Percentiles rank a stretch among this genome's conserved stretches.
Conservation (phyloP, 2,329 filamentous ascomycete species). For the Rhinocladiella mackenziei region DNA sequence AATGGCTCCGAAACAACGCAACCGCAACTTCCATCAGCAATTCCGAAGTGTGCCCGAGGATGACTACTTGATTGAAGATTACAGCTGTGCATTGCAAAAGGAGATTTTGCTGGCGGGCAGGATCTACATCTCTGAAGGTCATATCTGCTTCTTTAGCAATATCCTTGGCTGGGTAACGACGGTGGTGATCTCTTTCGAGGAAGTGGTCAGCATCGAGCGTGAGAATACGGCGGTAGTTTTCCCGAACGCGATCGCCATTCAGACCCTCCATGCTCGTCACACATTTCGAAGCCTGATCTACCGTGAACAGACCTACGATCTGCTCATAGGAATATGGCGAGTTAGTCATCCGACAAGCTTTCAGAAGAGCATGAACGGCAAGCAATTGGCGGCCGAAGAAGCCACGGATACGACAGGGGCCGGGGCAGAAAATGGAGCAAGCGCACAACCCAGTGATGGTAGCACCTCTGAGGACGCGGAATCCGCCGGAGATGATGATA, state of each 20-base stretch:
- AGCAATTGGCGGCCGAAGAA: slow-evolving; percentile 63
- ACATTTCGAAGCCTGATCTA: slow-evolving; percentile 94
- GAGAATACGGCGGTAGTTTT: slow-evolving; percentile 92
- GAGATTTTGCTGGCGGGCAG: slow-evolving; percentile 93
- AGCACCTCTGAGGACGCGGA: slow-evolving; percentile 57
- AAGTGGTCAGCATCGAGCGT: slow-evolving; percentile 95
- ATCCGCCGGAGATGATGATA: slow-evolving; percentile 45
- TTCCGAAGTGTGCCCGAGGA: slow-evolving; percentile 98
- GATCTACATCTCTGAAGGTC: slow-evolving; percentile 93
- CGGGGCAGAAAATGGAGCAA: slow-evolving; percentile 63
- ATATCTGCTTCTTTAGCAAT: slow-evolving; percentile 98
- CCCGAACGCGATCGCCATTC: slow-evolving; percentile 95
- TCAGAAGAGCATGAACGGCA: slow-evolving; percentile 85
- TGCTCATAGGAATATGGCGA: slow-evolving; percentile 98
- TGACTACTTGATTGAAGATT: slow-evolving; percentile 97
- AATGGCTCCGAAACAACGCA: slow-evolving; percentile 91
- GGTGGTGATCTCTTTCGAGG: slow-evolving; percentile 95
- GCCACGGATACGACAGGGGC: slow-evolving; percentile 82
- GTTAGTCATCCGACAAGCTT: slow-evolving; percentile 83
- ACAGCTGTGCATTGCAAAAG: slow-evolving; percentile 90
- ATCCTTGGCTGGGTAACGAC: slow-evolving; percentile 98
- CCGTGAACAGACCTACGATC: slow-evolving; percentile 90
- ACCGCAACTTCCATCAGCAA: slow-evolving; percentile 86
- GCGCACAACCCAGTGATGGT: slow-evolving; percentile 56
- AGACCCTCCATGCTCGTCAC: slow-evolving; percentile 90